A percentile compares a stretch with the other conserved stretches of the same genome.
Evolutionary conservation across 2,329 filamentous ascomycete genomes (phyloP).

Genomic region (Fusarium siculi): DNA sequence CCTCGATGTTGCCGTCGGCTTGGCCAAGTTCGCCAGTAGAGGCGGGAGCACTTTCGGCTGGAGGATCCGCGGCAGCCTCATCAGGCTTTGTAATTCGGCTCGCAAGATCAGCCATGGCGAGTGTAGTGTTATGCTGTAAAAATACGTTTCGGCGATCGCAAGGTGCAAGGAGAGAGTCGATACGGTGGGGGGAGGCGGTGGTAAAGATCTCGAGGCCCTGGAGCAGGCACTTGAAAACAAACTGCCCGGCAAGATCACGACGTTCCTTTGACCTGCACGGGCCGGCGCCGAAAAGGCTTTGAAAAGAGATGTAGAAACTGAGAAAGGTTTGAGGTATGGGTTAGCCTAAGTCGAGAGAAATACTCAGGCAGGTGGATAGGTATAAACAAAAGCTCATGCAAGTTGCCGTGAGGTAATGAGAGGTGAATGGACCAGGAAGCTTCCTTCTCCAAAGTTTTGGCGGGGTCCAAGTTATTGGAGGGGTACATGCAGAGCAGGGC

Average conservation of each 20-base stretch:
- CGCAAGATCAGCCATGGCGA: conserved; percentile 60
- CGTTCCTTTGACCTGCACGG: neutral
- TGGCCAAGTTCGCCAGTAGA: conserved; percentile 48
- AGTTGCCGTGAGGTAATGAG: conserved; percentile 13
- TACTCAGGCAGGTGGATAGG: conserved; percentile 2
- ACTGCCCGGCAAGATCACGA: neutral
- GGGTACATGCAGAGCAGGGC: conserved; percentile 40
- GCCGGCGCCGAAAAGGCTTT: neutral
- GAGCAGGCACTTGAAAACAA: conserved; percentile 14
- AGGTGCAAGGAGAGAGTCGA: conserved; percentile 23
- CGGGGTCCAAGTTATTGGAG: conserved; percentile 48
- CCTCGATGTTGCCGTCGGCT: conserved; percentile 51
- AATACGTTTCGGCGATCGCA: conserved; percentile 5
- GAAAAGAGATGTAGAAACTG: neutral
- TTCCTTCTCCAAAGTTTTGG: conserved; percentile 42
- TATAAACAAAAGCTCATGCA: conserved; percentile 24
- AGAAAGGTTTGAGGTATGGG: neutral
- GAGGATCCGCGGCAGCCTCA: conserved; percentile 39
- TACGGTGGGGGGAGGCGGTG: conserved; percentile 25
- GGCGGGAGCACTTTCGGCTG: conserved; percentile 29
- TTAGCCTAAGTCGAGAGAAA: conserved; percentile 1
- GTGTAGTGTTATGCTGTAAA: neutral
- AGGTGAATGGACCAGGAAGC: conserved; percentile 9
- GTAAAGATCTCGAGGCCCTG: conserved; percentile 19
- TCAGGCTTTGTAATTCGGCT: conserved; percentile 62